These are phyloP conservation scores for Tilletia setariae DNA, from an alignment of 1,284 basidiomycete genomes.

Conservation along the genomic window DNA sequence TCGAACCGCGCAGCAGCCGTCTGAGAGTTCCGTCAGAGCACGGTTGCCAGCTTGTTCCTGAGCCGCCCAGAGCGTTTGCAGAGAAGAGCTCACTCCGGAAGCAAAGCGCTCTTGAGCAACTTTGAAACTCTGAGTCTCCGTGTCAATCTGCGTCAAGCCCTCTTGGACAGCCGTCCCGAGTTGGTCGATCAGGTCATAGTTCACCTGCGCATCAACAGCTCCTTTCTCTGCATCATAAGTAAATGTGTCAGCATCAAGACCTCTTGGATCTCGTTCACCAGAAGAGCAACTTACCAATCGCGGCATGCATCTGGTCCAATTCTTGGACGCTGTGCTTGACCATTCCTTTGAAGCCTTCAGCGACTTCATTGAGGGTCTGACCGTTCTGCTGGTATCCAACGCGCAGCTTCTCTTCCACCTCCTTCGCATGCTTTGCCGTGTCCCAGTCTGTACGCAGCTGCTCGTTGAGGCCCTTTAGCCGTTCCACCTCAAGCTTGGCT, in stretches of 20 bases:
- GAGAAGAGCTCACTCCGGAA: too few species aligned
- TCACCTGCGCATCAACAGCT: conserved; percentile 61
- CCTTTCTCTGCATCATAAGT: conserved; percentile 60
- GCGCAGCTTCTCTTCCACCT: conserved; percentile 64
- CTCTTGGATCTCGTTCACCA: not conserved
- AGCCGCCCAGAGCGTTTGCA: too few species aligned
- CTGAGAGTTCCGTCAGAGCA: too few species aligned
- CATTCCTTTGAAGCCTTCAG: conserved; percentile 66
- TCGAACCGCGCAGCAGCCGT: too few species aligned
- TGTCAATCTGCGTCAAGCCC: too few species aligned
- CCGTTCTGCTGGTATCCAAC: conserved; percentile 78
- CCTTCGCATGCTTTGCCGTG: conserved; percentile 25
- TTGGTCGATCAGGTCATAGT: not conserved
- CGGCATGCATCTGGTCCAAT: conserved; percentile 72
- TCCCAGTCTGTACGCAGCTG: not conserved
- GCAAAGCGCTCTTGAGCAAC: too few species aligned
- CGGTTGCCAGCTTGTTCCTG: too few species aligned
- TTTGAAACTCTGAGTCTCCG: too few species aligned
- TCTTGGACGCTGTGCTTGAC: conserved; percentile 70
- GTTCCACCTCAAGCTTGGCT: conserved; percentile 35
- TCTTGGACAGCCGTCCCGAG: too few species aligned
- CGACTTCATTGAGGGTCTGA: conserved; percentile 67
- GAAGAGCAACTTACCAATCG: conserved; percentile 66
- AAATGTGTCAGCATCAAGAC: not conserved
- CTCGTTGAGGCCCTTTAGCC: conserved; percentile 24